Evolutionary conservation across 2,329 filamentous ascomycete species (phyloP).

Genomic region (Elsinoe australis): DNA sequence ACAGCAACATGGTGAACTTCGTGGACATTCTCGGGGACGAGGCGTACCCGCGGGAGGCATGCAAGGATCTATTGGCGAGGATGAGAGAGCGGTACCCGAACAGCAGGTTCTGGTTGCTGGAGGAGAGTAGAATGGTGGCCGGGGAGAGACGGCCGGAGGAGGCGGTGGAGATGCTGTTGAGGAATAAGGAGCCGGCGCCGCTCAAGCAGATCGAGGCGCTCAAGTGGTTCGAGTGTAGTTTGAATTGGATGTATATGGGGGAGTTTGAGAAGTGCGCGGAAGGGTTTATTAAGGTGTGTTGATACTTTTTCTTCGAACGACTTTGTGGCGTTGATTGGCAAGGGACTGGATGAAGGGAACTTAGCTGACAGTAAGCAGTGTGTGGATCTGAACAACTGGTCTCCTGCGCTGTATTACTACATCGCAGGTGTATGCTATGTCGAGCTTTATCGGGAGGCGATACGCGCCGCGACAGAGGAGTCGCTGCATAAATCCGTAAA

Average conservation of each 20-base stretch:
- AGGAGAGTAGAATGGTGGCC: slow-evolving; percentile 72
- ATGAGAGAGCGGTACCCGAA: slow-evolving; percentile 76
- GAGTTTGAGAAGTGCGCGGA: slow-evolving; percentile 66
- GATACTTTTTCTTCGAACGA: not conserved
- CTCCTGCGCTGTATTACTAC: slow-evolving; percentile 81
- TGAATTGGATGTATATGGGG: slow-evolving; percentile 72
- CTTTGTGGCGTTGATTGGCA: slow-evolving; percentile 8
- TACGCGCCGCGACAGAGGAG: slow-evolving; percentile 32
- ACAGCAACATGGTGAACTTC: slow-evolving; percentile 77
- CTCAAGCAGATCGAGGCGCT: slow-evolving; percentile 86
- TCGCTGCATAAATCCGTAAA: slow-evolving; percentile 37
- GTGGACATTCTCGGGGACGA: slow-evolving; percentile 75
- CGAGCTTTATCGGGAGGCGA: slow-evolving; percentile 65
- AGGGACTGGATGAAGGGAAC: too few species aligned
- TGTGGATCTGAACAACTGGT: slow-evolving; percentile 82
- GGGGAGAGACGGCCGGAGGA: slow-evolving; percentile 58
- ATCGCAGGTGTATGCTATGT: slow-evolving; percentile 72
- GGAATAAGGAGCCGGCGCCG: slow-evolving; percentile 41
- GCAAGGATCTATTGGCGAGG: slow-evolving; percentile 57
- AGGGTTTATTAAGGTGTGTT: slow-evolving; percentile 56
- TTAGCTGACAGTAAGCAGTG: too few species aligned
- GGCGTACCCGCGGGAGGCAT: slow-evolving; percentile 60
- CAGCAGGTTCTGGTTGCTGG: slow-evolving; percentile 76
- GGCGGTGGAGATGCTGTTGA: slow-evolving; percentile 54
- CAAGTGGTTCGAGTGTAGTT: slow-evolving; percentile 72